phyloP scores from a whole-genome alignment of 805 yeast genomes.

The Metschnikowia matae region DNA sequence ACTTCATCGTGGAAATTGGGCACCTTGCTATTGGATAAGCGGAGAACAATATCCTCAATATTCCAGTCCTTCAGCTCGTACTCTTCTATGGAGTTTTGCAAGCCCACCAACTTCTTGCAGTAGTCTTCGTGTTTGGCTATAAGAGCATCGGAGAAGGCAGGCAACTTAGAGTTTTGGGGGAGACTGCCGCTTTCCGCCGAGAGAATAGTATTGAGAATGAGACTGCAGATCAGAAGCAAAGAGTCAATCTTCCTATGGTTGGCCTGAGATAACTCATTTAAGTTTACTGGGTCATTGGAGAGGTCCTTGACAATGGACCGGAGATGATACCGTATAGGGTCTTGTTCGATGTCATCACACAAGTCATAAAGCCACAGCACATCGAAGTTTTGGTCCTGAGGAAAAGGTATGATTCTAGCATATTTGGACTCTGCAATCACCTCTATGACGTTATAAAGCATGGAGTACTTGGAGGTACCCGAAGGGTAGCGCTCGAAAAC shows the following conservation, averaged over 20 bases:
- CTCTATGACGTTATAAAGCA: conserved; percentile 38
- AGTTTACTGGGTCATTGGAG: conserved; percentile 30
- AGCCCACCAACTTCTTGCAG: conserved; percentile 18
- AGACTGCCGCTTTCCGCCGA: conserved; percentile 31
- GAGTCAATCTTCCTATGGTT: conserved; percentile 18
- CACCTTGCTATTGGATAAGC: conserved; percentile 21
- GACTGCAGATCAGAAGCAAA: conserved; percentile 26
- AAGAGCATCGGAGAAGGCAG: conserved; percentile 26
- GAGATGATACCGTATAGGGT: conserved; percentile 48
- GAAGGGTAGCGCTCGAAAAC: conserved; percentile 48
- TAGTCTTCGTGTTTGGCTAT: conserved; percentile 20
- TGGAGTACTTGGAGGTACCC: conserved; percentile 46
- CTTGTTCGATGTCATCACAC: conserved; percentile 43
- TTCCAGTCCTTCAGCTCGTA: conserved; percentile 40
- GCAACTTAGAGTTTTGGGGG: conserved; percentile 36
- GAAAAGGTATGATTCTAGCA: conserved; percentile 38
- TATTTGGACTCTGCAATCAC: conserved; percentile 33
- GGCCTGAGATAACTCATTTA: conserved; percentile 28
- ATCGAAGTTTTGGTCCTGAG: conserved; percentile 22
- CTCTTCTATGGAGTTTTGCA: conserved; percentile 23
- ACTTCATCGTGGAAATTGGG: conserved; percentile 10
- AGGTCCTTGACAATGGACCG: conserved; percentile 35
- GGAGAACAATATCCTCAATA: conserved; percentile 33
- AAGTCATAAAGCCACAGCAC: conserved; percentile 33
- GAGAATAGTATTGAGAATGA: conserved; percentile 27